phyloP scores from a whole-genome alignment of 1,284 basidiomycete species.

The Cryptococcus jaspeensis region DNA sequence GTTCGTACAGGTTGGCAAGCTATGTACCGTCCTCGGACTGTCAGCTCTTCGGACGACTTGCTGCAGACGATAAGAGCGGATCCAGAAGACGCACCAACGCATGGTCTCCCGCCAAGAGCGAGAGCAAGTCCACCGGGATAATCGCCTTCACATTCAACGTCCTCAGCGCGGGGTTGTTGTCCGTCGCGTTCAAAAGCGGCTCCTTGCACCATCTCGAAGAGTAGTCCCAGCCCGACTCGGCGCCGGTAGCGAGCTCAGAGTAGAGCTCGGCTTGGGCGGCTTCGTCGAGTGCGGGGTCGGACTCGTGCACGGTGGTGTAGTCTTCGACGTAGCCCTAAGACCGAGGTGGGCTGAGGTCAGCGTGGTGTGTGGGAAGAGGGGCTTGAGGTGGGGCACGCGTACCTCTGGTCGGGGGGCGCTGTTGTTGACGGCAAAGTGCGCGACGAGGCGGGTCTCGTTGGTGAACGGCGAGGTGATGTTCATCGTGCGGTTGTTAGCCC shows the following conservation, averaged over 20 bases:
- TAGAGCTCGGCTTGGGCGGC: conserved; percentile 68
- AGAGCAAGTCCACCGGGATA: conserved; percentile 77
- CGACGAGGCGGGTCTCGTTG: conserved; percentile 63
- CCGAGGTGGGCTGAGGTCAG: neutral
- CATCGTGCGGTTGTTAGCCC: conserved; percentile 71
- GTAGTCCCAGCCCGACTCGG: conserved; percentile 65
- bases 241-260: conserved; percentile 82
- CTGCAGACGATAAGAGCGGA: neutral
- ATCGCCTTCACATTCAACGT: conserved; percentile 69
- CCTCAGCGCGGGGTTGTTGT: conserved; percentile 60
- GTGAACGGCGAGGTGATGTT: conserved; percentile 71
- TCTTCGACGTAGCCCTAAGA: conserved; percentile 59
- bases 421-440: conserved; percentile 72
- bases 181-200: conserved; percentile 53
- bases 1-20: conserved; percentile 66
- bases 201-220: conserved; percentile 55
- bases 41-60: neutral
- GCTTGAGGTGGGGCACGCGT: neutral
- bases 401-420: conserved; percentile 87
- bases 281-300: conserved; percentile 60
- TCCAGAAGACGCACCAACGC: conserved; percentile 57
- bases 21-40: conserved; percentile 7
- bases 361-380: conserved; percentile 54
- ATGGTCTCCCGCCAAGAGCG: conserved; percentile 63
- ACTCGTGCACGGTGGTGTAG: conserved; percentile 69